phyloP scores from a whole-genome alignment of 768 basidiomycete species.

The Tremella fuciformis region DNA sequence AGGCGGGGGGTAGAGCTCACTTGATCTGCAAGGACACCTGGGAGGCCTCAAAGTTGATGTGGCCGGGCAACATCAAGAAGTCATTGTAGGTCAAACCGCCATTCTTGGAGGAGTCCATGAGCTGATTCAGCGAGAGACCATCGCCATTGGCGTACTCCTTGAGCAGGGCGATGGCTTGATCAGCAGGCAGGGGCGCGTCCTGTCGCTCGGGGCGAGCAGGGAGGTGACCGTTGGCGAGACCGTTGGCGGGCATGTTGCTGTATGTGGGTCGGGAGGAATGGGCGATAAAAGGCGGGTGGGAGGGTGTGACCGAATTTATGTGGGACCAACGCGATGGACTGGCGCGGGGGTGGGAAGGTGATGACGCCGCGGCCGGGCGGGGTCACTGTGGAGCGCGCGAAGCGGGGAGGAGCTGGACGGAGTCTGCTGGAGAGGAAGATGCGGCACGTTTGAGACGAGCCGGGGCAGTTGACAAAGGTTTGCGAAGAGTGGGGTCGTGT shows the following conservation, averaged over 20 bases:
- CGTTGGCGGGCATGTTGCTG: constrained; percentile 13
- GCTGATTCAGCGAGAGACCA: constrained; percentile 77
- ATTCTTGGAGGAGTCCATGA: constrained; percentile 71
- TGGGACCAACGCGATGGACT: too few relatives aligned
- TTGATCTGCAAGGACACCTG: constrained; percentile 76
- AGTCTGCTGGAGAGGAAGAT: too few relatives aligned
- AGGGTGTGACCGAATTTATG: neutral
- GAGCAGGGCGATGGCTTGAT: constrained; percentile 72
- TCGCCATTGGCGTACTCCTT: constrained; percentile 67
- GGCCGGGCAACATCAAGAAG: constrained; percentile 88
- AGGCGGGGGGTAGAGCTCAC: constrained; percentile 23
- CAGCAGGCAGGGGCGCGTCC: constrained; percentile 59
- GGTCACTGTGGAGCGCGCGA: too few relatives aligned
- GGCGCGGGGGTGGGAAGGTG: too few relatives aligned
- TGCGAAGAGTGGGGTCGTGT: too few relatives aligned
- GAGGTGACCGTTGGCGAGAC: constrained; percentile 13
- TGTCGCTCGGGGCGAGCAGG: constrained; percentile 28
- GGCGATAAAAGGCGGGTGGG: neutral
- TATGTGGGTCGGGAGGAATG: neutral
- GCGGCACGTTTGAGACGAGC: too few relatives aligned
- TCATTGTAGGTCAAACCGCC: constrained; percentile 96
- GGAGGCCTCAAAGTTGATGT: constrained; percentile 76
- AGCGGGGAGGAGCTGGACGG: too few relatives aligned
- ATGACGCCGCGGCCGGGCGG: too few relatives aligned
- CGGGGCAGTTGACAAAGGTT: too few relatives aligned